Base-by-base conservation (phyloP, 164 flowering plant genomes). In the Magnolia sinica region DNA sequence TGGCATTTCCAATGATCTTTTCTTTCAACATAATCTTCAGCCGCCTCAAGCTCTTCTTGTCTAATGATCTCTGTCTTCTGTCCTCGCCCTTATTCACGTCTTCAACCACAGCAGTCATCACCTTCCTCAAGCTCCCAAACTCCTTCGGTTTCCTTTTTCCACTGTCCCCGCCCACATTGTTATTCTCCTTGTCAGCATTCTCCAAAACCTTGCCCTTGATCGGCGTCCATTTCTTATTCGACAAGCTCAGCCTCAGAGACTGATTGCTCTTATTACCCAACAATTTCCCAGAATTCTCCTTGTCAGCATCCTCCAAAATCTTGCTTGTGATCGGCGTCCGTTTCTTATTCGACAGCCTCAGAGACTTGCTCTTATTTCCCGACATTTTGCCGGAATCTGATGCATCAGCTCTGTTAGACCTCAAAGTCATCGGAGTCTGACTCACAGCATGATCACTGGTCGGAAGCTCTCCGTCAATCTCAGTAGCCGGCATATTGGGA, bases 1-100 rank as follows among this genome's bases (percentile, higher is more conserved):
- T 70, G 50, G 11, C 24, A 11, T 9, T 24, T 68, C 24, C 45
- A 31, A 18, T 29, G 70, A 29, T 68, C 31, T 81, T 72, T n/a
- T 73, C 70, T 68, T 81, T 85, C 49, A 85, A 16, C 86, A 81
- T 79, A 82, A 84, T 85, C 65, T 16, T 77, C 73, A 89, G 82
- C 82, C 82, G 75, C 84, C 91, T 83, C 55, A 86, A 11, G 73
- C 88, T 87, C 37, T 13, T 76, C 0, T 68, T 63, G 8, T 74
- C 68, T n/a, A 64, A 31, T 0, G 10, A 50, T 4, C 72, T 73
- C 49, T 37, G 74, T 4, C 24, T 64, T 50, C 72, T 74, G 58
- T 22, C 50, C 16, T 72, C 73, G 13, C 52, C 64, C 18, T 70
- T 73, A 1, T 27, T 81, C 29, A 14, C 22, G 0, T 55, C 61